Evolutionary conservation across 108 stramenopile species (phyloP), one percentile per base, ranked within the genome.

Genomic region (Discostella stelligeroides): DNA sequence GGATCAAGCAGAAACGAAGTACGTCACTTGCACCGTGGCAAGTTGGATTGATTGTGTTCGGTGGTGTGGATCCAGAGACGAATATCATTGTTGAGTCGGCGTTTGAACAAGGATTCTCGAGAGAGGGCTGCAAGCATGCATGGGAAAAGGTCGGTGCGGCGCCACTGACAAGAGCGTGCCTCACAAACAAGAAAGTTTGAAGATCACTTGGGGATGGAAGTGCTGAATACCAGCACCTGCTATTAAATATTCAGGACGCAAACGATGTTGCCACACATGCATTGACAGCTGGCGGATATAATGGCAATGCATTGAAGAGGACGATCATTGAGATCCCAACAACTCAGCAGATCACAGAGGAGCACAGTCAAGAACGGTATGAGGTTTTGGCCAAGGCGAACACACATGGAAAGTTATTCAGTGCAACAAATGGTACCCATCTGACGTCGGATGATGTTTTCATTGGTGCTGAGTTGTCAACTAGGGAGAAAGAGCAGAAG

Each of bases 141-240:
- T 69, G 56, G 58, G 45, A 58, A 17, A 49, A 69, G 47, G 57
- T 60, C 20, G 68, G 68, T 4, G 58, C 68, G 7, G 58, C 58
- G 18, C 53, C 45, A 9, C 41, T 58, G 23, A 60, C 46, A n/a
- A 8, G 56, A 7, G 15, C 34, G 8, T 69, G 68, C 68, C 29
- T 69, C 25, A 11, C 0, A 4, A 42, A 28, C 24, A 41, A 41
- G 38, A 25, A 46, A 38, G 55, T 56, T 1, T 10, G 37, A 1
- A 7, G 30, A 17, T n/a, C 55, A 38, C 30, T 38, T 7, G 34
- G 55, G 1, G 55, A 56, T 38, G 55, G 34, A 7, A 13, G 8
- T 34, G 13, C 25, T 3, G 55, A 56, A 0, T 9, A 34, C 10
- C 28, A 56, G 13, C 34, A 29, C 14, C 18, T 29, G 30, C n/a